These are phyloP conservation scores for Pythium aquatile DNA, from an alignment of 352 stramenopile species.

Conservation along the genomic window DNA sequence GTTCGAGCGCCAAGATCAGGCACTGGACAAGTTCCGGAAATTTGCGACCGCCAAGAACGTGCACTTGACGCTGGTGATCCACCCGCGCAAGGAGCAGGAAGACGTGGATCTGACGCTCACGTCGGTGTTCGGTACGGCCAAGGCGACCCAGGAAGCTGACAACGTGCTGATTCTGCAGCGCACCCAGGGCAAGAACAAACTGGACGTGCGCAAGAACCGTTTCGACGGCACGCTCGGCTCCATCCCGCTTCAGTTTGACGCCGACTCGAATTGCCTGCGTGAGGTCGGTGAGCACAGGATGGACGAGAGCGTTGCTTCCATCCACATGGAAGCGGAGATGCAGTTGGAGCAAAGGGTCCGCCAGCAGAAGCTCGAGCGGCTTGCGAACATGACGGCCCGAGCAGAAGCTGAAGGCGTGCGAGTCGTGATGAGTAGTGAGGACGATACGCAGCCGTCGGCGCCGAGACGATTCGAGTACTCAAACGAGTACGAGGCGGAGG, in stretches of 20 bases:
- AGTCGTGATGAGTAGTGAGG: background rate
- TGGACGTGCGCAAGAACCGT: conserved; percentile 97
- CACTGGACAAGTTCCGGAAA: conserved; percentile 95
- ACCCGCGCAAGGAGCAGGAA: conserved; percentile 98
- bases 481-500: conserved; percentile 10
- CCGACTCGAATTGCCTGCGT: conserved; percentile 48
- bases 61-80: conserved; percentile 98
- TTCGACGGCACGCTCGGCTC: conserved; percentile 92
- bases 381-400: conserved; percentile 6
- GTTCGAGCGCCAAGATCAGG: conserved; percentile 91
- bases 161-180: conserved; percentile 99
- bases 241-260: conserved; percentile 86
- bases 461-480: conserved; percentile 25
- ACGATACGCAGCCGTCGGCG: background rate
- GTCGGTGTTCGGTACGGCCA: conserved; percentile 98
- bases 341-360: conserved; percentile 60
- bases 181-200: conserved; percentile 83
- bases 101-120: conserved; percentile 90
- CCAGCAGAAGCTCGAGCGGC: conserved; percentile 31
- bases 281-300: conserved; percentile 71
- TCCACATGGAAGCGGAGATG: conserved; percentile 81
- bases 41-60: conserved; percentile 98
- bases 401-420: background rate
- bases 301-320: conserved; percentile 63
- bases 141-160: conserved; percentile 99